These are phyloP conservation scores for Pyricularia sp. DNA, from an alignment of 2,329 filamentous ascomycete genomes.

Conservation along the genomic window DNA sequence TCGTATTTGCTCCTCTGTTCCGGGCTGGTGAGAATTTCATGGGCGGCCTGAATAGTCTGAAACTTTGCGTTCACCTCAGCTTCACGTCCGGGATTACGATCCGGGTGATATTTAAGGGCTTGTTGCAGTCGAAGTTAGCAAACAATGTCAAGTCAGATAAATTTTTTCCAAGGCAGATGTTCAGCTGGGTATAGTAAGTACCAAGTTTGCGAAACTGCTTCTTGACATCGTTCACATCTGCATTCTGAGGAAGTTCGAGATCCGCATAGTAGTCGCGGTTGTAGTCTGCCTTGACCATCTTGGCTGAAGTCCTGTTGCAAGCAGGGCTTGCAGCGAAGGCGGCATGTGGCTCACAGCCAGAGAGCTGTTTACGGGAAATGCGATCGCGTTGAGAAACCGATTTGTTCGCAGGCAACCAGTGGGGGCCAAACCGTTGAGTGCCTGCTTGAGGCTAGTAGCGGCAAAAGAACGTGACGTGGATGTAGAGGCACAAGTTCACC, in stretches of 20 bases:
- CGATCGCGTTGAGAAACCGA: background rate
- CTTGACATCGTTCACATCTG: slow-evolving; percentile 64
- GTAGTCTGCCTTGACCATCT: slow-evolving; percentile 56
- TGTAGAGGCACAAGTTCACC: background rate
- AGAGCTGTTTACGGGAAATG: background rate
- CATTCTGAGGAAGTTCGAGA: slow-evolving; percentile 55
- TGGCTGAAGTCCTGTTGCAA: slow-evolving; percentile 14
- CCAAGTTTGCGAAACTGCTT: slow-evolving; percentile 77
- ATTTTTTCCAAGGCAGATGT: background rate
- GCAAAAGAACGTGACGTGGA: background rate
- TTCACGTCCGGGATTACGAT: slow-evolving; percentile 76
- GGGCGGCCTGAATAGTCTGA: slow-evolving; percentile 72
- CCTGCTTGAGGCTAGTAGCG: background rate
- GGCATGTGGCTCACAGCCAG: background rate
- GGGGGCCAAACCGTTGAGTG: background rate
- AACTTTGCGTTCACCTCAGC: slow-evolving; percentile 70
- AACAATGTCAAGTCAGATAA: background rate
- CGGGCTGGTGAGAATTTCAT: slow-evolving; percentile 54
- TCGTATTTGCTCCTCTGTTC: slow-evolving; percentile 40
- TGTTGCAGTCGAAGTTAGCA: slow-evolving; percentile 5
- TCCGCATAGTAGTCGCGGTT: slow-evolving; percentile 72
- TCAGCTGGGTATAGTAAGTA: slow-evolving; percentile 28
- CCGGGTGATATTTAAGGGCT: slow-evolving; percentile 80
- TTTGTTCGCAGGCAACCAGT: background rate
- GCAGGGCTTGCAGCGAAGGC: background rate